A percentile compares a stretch with the other conserved stretches of the same genome.
phyloP scores from a whole-genome alignment of 202 grass and related monocot genomes.

The Schoenoplectus tabernaemontani region DNA sequence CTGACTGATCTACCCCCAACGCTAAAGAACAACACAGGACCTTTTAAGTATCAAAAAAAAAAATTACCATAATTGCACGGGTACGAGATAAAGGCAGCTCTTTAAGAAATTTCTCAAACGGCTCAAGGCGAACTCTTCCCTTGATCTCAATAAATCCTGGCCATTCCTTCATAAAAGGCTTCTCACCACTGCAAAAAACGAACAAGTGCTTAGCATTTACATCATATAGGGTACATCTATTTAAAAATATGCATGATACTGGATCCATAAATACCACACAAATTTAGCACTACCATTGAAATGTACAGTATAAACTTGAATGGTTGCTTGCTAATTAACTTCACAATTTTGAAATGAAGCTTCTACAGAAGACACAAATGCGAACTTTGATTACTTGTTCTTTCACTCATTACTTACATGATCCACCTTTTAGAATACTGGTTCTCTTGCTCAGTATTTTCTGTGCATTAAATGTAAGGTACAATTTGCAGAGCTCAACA shows the following conservation, averaged over 20 bases:
- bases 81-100: conserved; percentile 84
- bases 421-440: neutral
- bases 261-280: neutral
- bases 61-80: conserved; percentile 84
- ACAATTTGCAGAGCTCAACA: neutral
- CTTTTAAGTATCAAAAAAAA: neutral
- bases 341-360: neutral
- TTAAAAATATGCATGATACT: conserved; percentile 7
- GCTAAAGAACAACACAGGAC: neutral
- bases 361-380: neutral
- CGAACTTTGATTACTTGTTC: neutral
- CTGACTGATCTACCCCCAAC: neutral
- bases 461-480: neutral
- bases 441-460: neutral
- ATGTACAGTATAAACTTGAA: neutral
- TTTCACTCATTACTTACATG: neutral
- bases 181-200: conserved; percentile 92
- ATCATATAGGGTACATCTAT: neutral
- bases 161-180: conserved; percentile 82
- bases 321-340: neutral
- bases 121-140: conserved; percentile 87
- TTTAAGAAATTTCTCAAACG: conserved; percentile 86
- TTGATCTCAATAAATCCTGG: conserved; percentile 90
- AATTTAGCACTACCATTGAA: neutral
- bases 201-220: neutral